Base-by-base conservation (phyloP, 331 rosid species). In the Quercus lobata region DNA sequence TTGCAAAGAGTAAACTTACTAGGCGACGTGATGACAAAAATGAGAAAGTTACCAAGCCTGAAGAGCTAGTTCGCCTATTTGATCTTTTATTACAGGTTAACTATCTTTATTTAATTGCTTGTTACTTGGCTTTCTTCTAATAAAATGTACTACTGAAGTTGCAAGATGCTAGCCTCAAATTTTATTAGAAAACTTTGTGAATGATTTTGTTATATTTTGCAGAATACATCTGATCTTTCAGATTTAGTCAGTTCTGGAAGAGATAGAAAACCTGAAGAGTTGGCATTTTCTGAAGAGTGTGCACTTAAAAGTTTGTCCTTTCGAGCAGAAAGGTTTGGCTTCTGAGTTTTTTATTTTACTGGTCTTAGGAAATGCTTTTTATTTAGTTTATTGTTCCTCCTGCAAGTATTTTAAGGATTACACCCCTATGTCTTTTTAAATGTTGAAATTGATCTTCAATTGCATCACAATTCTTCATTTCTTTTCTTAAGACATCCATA, bases 11-110 rank as follows among this genome's bases (percentile, higher is more conserved):
- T 82, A 93, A 93, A 87, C 96, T 95, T 71, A 80, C 90, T 41
- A 90, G 83, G 86, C 97, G 87, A n/a, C 92, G 85, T 52, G 96
- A 89, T 63, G 98, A 90, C 63, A 95, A 93, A 89, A 93, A 89
- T 55, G 99, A 95, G 84, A 95, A 89, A 93, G 90, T 86, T 75
- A 93, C 98, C 55, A 95, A 90, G 86, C 99, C 99, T 21, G 99
- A 95, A 89, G 99, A 95, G 85, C 99, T 95, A 72, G 99, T 95
- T 80, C 96, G 98, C 78, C 77, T 95, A 21, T 93, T 87, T 75
- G 99, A 95, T 89, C 98, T 93, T 75, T 77, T 95, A 75, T 77
- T 93, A 70, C 99, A 93, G 91, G 99, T 93, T 71, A 84, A 57
- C 74, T 73, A 57, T 80, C 75, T 56, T 74, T 71, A 14, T 37